phyloP scores from a whole-genome alignment of 371 early-diverging fungal species.

The Rhizopus microsporus region DNA sequence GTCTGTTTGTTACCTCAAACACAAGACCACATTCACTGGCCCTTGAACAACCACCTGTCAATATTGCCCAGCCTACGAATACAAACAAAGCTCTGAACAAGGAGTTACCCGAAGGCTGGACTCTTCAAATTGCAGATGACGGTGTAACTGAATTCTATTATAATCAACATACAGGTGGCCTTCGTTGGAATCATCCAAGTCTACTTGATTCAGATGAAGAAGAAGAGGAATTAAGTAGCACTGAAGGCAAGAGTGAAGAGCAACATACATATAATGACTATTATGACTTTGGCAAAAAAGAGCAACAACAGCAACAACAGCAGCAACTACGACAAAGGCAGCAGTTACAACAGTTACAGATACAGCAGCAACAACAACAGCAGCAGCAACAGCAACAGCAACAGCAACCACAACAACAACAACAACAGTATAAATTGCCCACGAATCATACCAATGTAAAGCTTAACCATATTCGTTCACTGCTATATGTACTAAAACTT shows the following conservation, averaged over 20 bases:
- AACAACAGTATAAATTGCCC: not conserved
- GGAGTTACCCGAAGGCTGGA: constrained; percentile 27
- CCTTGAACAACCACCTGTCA: not conserved
- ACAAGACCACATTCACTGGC: constrained; percentile 10
- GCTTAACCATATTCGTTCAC: too few species aligned
- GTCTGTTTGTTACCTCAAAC: not conserved
- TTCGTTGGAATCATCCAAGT: constrained; percentile 28
- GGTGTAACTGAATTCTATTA: constrained; percentile 28
- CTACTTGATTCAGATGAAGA: constrained; percentile 27
- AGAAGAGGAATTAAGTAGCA: constrained; percentile 13
- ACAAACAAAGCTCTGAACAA: constrained; percentile 6
- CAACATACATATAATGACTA: constrained; percentile 3
- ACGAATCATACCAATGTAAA: not conserved
- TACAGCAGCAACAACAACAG: not conserved
- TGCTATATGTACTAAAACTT: too few species aligned
- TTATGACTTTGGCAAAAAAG: constrained; percentile 4
- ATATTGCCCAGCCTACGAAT: not conserved
- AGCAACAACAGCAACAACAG: not conserved
- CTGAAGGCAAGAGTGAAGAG: constrained; percentile 5
- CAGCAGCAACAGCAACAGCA: not conserved
- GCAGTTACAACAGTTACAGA: not conserved
- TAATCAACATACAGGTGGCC: constrained; percentile 28
- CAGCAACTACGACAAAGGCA: not conserved
- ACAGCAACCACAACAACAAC: not conserved
- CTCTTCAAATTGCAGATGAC: constrained; percentile 30